A percentile compares a stretch with the other conserved stretches of the same genome.
These are phyloP conservation scores for Psilocybe mexicana DNA, from an alignment of 1,284 basidiomycete species.

Conservation along the genomic window DNA sequence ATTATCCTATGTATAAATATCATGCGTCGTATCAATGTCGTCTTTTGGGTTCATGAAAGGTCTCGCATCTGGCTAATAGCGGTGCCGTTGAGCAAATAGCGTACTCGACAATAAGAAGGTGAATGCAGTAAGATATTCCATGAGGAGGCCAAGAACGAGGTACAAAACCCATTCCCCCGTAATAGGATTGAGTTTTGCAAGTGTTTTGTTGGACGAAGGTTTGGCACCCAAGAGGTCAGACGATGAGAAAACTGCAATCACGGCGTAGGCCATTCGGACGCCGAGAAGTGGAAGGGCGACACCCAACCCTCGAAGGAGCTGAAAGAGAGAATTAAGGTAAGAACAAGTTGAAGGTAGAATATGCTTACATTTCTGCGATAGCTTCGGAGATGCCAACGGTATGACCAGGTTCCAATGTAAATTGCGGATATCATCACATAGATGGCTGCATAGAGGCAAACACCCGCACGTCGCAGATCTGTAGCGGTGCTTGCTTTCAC, in stretches of 20 bases:
- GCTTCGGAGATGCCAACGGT: constrained; percentile 45
- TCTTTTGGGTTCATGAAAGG: background rate
- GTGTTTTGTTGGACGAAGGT: constrained; percentile 38
- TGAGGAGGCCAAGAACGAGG: constrained; percentile 54
- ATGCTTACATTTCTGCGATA: constrained; percentile 49
- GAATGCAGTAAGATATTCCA: constrained; percentile 53
- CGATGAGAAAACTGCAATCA: constrained; percentile 57
- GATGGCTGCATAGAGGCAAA: constrained; percentile 48
- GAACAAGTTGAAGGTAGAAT: background rate
- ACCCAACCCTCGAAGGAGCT: constrained; percentile 56
- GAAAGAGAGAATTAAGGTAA: constrained; percentile 6
- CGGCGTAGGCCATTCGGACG: constrained; percentile 53
- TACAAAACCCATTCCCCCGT: constrained; percentile 56
- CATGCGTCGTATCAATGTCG: background rate
- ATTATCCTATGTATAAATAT: constrained; percentile 2
- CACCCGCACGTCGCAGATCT: constrained; percentile 49
- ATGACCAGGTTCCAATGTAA: constrained; percentile 50
- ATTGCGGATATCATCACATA: constrained; percentile 46
- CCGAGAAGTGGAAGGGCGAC: constrained; percentile 58
- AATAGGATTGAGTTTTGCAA: constrained; percentile 53
- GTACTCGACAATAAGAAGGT: constrained; percentile 51
- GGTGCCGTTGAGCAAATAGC: constrained; percentile 33
- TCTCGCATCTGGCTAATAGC: constrained; percentile 20
- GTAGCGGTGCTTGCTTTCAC: constrained; percentile 32
- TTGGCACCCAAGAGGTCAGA: constrained; percentile 41